Conservation (phyloP, 2,329 filamentous ascomycete genomes). For the Colletotrichum tofieldiae region DNA sequence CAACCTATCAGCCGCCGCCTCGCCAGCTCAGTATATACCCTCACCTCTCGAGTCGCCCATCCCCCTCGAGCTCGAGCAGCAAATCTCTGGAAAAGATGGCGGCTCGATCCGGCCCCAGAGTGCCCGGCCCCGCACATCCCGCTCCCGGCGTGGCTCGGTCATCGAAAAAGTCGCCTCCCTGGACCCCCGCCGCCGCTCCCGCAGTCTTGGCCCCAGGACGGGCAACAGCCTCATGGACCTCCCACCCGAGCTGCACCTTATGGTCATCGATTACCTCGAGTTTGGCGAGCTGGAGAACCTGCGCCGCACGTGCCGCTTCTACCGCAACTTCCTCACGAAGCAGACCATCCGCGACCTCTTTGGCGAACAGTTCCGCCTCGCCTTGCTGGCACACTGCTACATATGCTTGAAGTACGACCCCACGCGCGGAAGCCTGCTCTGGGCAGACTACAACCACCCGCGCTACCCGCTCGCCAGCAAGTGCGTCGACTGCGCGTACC, state of each 20-base stretch:
- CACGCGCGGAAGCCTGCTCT: slow-evolving; percentile 51
- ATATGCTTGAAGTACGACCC: slow-evolving; percentile 56
- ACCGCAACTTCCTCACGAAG: slow-evolving; percentile 54
- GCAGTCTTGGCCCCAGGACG: slow-evolving; percentile 32
- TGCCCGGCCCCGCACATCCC: slow-evolving; percentile 39
- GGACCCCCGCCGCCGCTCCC: slow-evolving; percentile 38
- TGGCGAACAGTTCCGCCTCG: slow-evolving; percentile 50
- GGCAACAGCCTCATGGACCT: slow-evolving; percentile 52
- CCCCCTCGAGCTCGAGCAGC: slow-evolving; percentile 35
- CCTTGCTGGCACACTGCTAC: slow-evolving; percentile 58
- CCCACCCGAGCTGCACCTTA: slow-evolving; percentile 59
- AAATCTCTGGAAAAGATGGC: slow-evolving; percentile 29
- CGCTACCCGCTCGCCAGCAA: slow-evolving; percentile 57
- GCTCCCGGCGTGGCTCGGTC: slow-evolving; percentile 40
- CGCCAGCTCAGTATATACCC: slow-evolving; percentile 30
- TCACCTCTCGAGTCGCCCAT: slow-evolving; percentile 39
- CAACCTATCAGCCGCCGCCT: slow-evolving; percentile 33
- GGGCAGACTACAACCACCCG: slow-evolving; percentile 49
- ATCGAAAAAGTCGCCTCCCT: slow-evolving; percentile 42
- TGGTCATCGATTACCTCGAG: slow-evolving; percentile 57
- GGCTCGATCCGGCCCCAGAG: slow-evolving; percentile 35
- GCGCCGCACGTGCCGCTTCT: slow-evolving; percentile 57
- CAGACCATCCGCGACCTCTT: slow-evolving; percentile 55
- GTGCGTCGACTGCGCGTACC: slow-evolving; percentile 58
- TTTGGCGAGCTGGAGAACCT: slow-evolving; percentile 62